A percentile compares a stretch with the other conserved stretches of the same genome.
Evolutionary conservation across 306 rosid species (phyloP).

Genomic region (Macrotyloma uniflorum): DNA sequence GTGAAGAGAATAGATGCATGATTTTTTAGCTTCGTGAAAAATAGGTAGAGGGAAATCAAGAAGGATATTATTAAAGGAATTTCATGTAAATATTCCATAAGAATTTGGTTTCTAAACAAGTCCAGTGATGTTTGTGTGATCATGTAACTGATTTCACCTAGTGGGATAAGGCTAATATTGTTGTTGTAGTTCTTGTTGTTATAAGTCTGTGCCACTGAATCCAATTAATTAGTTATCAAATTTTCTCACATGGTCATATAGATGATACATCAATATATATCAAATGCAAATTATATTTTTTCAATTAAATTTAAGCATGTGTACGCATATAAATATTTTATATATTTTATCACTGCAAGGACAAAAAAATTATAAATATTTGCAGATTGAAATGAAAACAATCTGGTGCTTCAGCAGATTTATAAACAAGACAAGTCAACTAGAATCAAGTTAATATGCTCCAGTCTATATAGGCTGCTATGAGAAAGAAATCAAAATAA

Average conservation of each 20-base stretch:
- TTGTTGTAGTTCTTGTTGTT: neutral
- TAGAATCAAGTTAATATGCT: constrained; percentile 21
- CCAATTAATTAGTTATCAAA: constrained; percentile 6
- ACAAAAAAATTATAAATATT: neutral
- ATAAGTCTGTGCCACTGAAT: neutral
- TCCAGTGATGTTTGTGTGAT: neutral
- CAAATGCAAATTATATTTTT: neutral
- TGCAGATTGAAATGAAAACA: constrained; percentile 21
- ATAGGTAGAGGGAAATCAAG: neutral
- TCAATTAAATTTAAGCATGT: neutral
- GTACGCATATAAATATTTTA: neutral
- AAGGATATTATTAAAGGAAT: neutral
- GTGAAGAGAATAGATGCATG: neutral
- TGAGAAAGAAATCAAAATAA: constrained; percentile 22
- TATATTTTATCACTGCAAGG: constrained; percentile 15
- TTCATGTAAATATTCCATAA: neutral
- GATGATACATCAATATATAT: constrained; percentile 8
- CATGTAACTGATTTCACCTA: neutral
- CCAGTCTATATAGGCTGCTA: neutral
- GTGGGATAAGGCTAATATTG: neutral
- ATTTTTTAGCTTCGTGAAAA: neutral
- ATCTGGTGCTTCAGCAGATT: constrained; percentile 15
- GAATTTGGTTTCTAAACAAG: neutral
- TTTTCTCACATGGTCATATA: constrained; percentile 16
- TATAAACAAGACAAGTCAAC: constrained; percentile 5